A percentile compares a stretch with the other conserved stretches of the same genome.
These are phyloP conservation scores for Plectosphaerella sp. DNA, from an alignment of 2,329 filamentous ascomycete genomes.

Conservation along the genomic window DNA sequence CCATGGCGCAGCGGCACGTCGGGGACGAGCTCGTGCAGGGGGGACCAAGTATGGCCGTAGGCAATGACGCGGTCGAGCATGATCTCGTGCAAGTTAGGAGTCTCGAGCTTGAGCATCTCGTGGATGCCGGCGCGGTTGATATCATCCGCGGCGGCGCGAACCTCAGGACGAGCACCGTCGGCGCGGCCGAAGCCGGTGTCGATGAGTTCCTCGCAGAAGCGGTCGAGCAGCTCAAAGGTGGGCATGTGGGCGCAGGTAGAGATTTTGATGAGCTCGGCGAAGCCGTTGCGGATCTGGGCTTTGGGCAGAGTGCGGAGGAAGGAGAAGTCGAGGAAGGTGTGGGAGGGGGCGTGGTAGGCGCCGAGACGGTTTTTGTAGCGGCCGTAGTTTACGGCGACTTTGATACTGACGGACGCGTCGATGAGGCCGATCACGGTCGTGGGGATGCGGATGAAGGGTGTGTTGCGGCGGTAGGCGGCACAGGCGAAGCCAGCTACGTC, in stretches of 20 bases:
- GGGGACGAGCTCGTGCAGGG: slow-evolving; percentile 65
- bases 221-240: slow-evolving; percentile 64
- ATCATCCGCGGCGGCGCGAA: slow-evolving; percentile 57
- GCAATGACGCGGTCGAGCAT: slow-evolving; percentile 69
- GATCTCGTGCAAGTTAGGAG: slow-evolving; percentile 69
- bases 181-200: slow-evolving; percentile 59
- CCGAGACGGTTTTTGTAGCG: slow-evolving; percentile 72
- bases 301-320: slow-evolving; percentile 65
- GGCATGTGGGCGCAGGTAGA: slow-evolving; percentile 63
- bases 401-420: slow-evolving; percentile 71
- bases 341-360: slow-evolving; percentile 67
- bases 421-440: slow-evolving; percentile 73
- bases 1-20: slow-evolving; percentile 66
- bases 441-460: slow-evolving; percentile 69
- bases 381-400: slow-evolving; percentile 74
- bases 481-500: slow-evolving; percentile 71
- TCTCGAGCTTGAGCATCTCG: slow-evolving; percentile 71
- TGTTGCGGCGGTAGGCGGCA: slow-evolving; percentile 66
- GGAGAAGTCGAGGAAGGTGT: slow-evolving; percentile 70
- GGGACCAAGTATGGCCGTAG: slow-evolving; percentile 72
- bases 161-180: slow-evolving; percentile 49
- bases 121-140: slow-evolving; percentile 67
- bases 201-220: slow-evolving; percentile 66
- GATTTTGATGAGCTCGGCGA: slow-evolving; percentile 74
- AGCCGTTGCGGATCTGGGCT: slow-evolving; percentile 68